Base-by-base conservation (phyloP, 1,139 yeast species). In the Candida sanyaensis region DNA sequence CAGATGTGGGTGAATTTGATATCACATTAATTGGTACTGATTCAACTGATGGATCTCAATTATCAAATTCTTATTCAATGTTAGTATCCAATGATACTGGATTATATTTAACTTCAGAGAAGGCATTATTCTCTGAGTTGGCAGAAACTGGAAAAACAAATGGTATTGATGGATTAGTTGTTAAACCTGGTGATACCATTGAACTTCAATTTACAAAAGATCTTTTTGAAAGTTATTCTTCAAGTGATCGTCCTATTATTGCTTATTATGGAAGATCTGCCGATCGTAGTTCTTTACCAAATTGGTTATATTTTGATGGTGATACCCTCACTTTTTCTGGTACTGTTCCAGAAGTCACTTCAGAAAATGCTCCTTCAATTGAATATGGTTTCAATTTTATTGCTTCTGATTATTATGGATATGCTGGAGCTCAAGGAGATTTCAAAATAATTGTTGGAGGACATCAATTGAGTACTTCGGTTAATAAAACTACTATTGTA, bases 221-320 rank as follows among this genome's bases (percentile, higher is more conserved):
- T 47, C 78, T 86, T 9, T 92, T 91, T 59, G 67, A 66, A 50
- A 58, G 69, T 46, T 64, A 75, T 50, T 54, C 72, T 3, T 68
- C 78, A 28, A 74, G 83, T 17, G 67, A 73, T 29, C 62, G 75
- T 42, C 62, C 73, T 10, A 80, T 86, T 31, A 69, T 78, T 23
- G 84, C 86, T n/a, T 90, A 86, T 68, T 88, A 88, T 60, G 97
- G 97, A n/a, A 79, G 88, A 54, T 82, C 93, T 17, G 71, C 76
- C 21, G 89, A 89, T 62, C 81, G 93, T 61, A 80, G 96, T 1
- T 95, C 99, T 1, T 75, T 93, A 46, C 99, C 99, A 26, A 85
- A 81, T 59, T 93, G 99, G 99, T 71, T 91, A 46, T 65, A 68
- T 48, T 93, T 92, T 61, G 82, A 88, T 60, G 63, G 84, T 8